Evolutionary conservation across 768 basidiomycete genomes (phyloP).

Genomic region (Paxillus rubicundulus): DNA sequence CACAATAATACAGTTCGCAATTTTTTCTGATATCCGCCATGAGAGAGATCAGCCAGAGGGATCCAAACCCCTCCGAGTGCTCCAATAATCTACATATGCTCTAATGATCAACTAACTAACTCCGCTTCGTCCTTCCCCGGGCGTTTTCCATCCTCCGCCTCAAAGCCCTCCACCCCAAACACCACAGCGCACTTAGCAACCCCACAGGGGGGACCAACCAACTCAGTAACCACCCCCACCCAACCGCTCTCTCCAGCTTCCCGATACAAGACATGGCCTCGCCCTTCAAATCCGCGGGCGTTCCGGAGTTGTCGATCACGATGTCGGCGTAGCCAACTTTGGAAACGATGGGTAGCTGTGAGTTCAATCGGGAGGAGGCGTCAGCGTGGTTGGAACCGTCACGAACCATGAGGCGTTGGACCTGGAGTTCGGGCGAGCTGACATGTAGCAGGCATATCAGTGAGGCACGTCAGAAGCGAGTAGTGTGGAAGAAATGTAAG

Average conservation of each 20-base stretch:
- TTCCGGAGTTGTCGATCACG: conserved; percentile 88
- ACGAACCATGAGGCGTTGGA: conserved; percentile 76
- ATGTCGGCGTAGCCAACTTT: conserved; percentile 85
- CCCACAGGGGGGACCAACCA: conserved; percentile 60
- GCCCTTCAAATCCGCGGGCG: conserved; percentile 61
- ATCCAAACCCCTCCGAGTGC: too few relatives aligned
- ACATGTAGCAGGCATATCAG: not conserved
- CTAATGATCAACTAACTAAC: too few relatives aligned
- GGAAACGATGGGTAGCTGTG: conserved; percentile 75
- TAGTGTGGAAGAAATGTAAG: not conserved
- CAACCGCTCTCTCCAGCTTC: conserved; percentile 43
- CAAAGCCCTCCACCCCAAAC: conserved; percentile 35
- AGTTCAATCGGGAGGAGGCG: conserved; percentile 69
- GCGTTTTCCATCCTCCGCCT: conserved; percentile 12
- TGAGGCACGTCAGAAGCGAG: too few relatives aligned
- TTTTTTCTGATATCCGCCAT: too few relatives aligned
- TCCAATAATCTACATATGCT: too few relatives aligned
- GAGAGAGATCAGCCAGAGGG: too few relatives aligned
- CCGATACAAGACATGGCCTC: conserved; percentile 39
- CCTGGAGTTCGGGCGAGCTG: conserved; percentile 81
- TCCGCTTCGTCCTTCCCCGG: not conserved
- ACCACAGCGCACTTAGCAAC: conserved; percentile 45
- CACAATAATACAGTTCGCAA: too few relatives aligned
- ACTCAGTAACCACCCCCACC: conserved; percentile 59
- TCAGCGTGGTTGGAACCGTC: conserved; percentile 64